Evolutionary conservation across 371 early-diverging fungal species (phyloP).

Genomic region (Actinomucor elegans): DNA sequence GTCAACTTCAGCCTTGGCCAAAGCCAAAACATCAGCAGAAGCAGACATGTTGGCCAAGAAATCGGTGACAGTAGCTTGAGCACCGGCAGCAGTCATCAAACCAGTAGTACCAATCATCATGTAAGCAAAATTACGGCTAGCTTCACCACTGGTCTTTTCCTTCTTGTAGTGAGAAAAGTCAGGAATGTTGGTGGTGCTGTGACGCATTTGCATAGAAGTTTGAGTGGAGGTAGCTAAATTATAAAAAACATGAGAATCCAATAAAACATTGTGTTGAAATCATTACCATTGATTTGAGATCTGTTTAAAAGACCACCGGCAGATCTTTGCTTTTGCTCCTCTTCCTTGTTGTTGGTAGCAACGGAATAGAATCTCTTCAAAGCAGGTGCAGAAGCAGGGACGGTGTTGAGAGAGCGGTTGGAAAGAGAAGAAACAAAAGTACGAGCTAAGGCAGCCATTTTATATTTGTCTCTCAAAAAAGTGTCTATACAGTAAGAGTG

Average conservation of each 20-base stretch:
- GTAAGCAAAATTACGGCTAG: slow-evolving; percentile 85
- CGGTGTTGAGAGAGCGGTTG: slow-evolving; percentile 43
- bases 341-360: slow-evolving; percentile 38
- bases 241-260: neutral
- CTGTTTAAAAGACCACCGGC: slow-evolving; percentile 34
- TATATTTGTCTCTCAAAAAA: slow-evolving; percentile 6
- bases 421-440: slow-evolving; percentile 44
- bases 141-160: slow-evolving; percentile 58
- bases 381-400: slow-evolving; percentile 46
- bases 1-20: slow-evolving; percentile 97
- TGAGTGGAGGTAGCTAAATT: slow-evolving; percentile 16
- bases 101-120: slow-evolving; percentile 94
- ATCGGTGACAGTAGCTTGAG: slow-evolving; percentile 91
- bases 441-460: slow-evolving; percentile 52
- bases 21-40: slow-evolving; percentile 95
- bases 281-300: slow-evolving; percentile 30
- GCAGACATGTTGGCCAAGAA: slow-evolving; percentile 91
- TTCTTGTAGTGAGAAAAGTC: slow-evolving; percentile 69
- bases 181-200: slow-evolving; percentile 62
- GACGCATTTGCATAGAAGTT: slow-evolving; percentile 46
- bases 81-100: slow-evolving; percentile 80
- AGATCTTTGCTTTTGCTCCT: slow-evolving; percentile 41
- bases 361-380: slow-evolving; percentile 34
- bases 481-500: slow-evolving; percentile 13
- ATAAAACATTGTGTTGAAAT: neutral